Evolutionary conservation across 179 eudicot genomes (phyloP).

Genomic region (Corrigiola litoralis): DNA sequence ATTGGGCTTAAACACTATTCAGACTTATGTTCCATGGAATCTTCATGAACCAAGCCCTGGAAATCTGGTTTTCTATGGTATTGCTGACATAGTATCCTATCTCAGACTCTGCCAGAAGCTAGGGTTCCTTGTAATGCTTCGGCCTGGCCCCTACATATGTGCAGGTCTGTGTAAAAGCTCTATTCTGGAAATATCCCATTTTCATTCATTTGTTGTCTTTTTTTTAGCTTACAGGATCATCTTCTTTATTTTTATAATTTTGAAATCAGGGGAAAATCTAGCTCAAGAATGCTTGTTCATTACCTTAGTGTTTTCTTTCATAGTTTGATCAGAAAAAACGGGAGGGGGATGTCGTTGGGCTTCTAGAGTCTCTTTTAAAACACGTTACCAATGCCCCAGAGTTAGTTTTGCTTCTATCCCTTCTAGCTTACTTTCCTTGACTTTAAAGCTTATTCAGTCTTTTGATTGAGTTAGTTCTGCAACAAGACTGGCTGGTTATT

Average conservation of each 20-base stretch:
- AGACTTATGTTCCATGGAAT: slow-evolving; percentile 97
- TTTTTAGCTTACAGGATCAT: neutral
- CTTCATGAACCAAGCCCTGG: slow-evolving; percentile 81
- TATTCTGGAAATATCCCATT: neutral
- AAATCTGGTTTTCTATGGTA: slow-evolving; percentile 63
- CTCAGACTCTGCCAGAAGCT: slow-evolving; percentile 75
- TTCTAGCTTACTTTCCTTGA: too few species aligned
- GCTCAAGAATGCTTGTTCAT: neutral
- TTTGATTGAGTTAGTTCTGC: too few species aligned
- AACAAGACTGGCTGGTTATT: too few species aligned
- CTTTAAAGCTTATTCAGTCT: neutral
- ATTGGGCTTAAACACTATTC: slow-evolving; percentile 90
- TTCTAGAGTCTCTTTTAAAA: too few species aligned
- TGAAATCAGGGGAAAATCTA: neutral
- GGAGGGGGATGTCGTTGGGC: too few species aligned
- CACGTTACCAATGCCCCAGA: too few species aligned
- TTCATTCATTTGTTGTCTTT: neutral
- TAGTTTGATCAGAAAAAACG: too few species aligned
- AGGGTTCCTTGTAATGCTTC: slow-evolving; percentile 83
- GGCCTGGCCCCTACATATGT: slow-evolving; percentile 96
- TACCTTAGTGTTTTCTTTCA: too few species aligned
- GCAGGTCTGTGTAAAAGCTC: slow-evolving; percentile 44
- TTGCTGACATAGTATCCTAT: slow-evolving; percentile 70
- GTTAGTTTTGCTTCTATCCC: too few species aligned
- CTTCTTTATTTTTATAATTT: neutral